A percentile compares a stretch with the other conserved stretches of the same genome.
Conservation (phyloP, 306 rosid genomes). For the Rubus parviflorus region DNA sequence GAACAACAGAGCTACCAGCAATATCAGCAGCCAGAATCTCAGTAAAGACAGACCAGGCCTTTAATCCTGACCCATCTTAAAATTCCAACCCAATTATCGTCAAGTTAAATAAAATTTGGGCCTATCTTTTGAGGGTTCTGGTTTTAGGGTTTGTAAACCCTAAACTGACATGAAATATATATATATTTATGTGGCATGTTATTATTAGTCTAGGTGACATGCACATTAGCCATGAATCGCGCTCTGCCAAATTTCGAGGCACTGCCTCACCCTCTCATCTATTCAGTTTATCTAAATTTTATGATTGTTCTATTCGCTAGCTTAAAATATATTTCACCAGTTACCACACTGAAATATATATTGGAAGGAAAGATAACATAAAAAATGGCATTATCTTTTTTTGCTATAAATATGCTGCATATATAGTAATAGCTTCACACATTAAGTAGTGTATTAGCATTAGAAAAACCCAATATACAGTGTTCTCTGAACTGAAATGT, state of each 20-base stretch:
- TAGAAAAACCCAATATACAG: background rate
- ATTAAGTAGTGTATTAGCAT: background rate
- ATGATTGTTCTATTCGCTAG: background rate
- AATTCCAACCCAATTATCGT: too few relatives aligned
- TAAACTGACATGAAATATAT: too few relatives aligned
- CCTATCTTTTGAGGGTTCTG: background rate
- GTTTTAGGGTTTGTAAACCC: background rate
- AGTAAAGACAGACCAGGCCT: too few relatives aligned
- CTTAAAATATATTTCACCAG: background rate
- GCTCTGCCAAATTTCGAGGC: slow-evolving; percentile 14
- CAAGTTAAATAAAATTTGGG: too few relatives aligned
- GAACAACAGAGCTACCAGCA: too few relatives aligned
- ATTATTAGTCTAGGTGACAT: background rate
- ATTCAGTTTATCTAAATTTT: background rate
- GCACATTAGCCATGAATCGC: background rate
- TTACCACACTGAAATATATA: slow-evolving; percentile 11
- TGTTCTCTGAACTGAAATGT: background rate
- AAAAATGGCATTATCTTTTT: background rate
- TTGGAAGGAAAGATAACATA: slow-evolving; percentile 21
- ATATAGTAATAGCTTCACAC: background rate
- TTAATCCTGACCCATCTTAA: too few relatives aligned
- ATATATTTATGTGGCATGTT: too few relatives aligned
- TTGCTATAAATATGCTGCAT: background rate
- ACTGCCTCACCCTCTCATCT: background rate
- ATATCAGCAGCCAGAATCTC: too few relatives aligned